Percentiles rank a stretch among this genome's conserved stretches.
Evolutionary conservation across 352 stramenopile species (phyloP).

Genomic region (Elongisporangium undulatum): DNA sequence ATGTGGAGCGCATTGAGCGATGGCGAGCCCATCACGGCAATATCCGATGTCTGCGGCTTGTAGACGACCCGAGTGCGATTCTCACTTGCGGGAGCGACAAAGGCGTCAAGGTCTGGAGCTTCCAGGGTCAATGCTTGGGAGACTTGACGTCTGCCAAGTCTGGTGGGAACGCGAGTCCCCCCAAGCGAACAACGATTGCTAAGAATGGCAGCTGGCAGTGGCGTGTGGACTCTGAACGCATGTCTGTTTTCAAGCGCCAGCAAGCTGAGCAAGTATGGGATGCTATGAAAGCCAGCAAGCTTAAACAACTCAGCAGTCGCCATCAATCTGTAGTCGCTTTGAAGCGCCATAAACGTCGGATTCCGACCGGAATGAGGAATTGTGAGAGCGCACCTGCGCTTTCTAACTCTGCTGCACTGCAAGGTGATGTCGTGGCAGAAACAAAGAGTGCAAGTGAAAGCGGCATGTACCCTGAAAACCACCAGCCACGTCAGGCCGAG

Average conservation of each 20-base stretch:
- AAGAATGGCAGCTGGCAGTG: conserved; percentile 31
- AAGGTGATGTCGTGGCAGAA: background rate
- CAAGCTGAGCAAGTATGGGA: conserved; percentile 60
- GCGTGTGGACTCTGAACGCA: conserved; percentile 36
- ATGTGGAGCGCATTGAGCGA: conserved; percentile 32
- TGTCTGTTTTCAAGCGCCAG: conserved; percentile 28
- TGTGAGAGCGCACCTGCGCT: conserved; percentile 26
- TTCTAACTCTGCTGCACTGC: conserved; percentile 3
- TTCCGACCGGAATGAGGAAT: conserved; percentile 1
- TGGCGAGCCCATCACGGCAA: conserved; percentile 56
- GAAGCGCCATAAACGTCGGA: conserved; percentile 15
- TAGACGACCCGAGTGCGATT: conserved; percentile 54
- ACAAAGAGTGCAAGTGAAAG: background rate
- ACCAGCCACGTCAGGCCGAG: conserved; percentile 12
- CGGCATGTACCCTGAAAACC: background rate
- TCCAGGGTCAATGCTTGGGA: conserved; percentile 37
- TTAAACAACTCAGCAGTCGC: conserved; percentile 18
- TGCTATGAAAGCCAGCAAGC: conserved; percentile 42
- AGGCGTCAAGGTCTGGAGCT: conserved; percentile 49
- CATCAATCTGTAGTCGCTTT: conserved; percentile 18
- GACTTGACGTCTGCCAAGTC: conserved; percentile 16
- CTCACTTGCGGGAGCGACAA: conserved; percentile 68
- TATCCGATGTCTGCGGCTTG: conserved; percentile 41
- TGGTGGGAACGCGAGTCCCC: background rate
- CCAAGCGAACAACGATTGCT: background rate